Base-by-base conservation (phyloP, 805 yeast species). In the Blastobotrys chiropterorum region DNA sequence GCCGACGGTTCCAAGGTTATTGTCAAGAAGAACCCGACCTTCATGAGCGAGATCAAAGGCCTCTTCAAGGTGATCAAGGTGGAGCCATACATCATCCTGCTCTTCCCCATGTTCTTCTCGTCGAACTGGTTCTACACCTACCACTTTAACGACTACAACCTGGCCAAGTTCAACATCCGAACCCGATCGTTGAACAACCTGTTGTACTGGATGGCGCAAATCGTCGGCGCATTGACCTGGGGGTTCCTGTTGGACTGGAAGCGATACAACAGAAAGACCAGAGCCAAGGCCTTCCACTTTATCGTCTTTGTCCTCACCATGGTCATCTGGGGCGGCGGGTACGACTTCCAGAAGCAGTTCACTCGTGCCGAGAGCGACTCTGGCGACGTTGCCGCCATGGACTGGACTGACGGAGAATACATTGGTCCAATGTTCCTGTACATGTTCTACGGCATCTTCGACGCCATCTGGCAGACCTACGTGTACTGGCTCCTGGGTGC, bases 101-200 rank as follows among this genome's bases (percentile, higher is more conserved):
- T 80, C 63, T 76, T 82, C 72, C 86, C 86, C 44, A 74, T 79
- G 78, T 81, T 81, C 63, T 76, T 78, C 57, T 73, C 82, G 26
- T 78, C 85, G 38, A 81, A 81, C 70, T 81, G 82, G 82, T 81
- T 80, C 69, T 80, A 80, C 71, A 78, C 85, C 45, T 81, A 81
- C 65, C 84, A 81, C 66, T 80, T 78, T 60, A 79, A 80, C 63
- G 80, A 77, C 53, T 71, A 75, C 65, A 81, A 81, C 62, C 77
- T 76, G 41, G 78, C 76, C 17, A 68, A 76, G 47, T 81, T 81
- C 67, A 79, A 76, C 59, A 65, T 80, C 53, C 73, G 85, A 64
- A 78, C 86, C 17, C 73, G 86, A 58, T 78, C 85, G 2, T 73
- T 81, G 61, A 81, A 81, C 69, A 77, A 81, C 16, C 69, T 80